Base-by-base conservation (phyloP, 768 basidiomycete genomes). In the Crassisporium funariophilum region DNA sequence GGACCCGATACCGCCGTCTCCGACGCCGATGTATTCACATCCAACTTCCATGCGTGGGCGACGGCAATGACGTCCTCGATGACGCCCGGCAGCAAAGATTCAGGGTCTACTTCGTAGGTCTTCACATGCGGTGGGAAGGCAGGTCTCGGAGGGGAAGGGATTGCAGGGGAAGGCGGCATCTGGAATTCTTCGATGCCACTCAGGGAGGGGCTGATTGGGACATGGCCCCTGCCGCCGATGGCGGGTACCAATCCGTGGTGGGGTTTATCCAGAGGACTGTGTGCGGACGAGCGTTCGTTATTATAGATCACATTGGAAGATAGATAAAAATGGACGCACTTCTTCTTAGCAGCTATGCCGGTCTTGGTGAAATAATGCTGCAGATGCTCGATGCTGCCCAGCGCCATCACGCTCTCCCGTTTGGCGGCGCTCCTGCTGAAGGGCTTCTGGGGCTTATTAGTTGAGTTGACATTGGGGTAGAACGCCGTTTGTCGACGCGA, bases 331-430 rank as follows among this genome's bases (percentile, higher is more conserved):
- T 21, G 27, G 24, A 74, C 86, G 70, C 69, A 87, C 91, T 81
- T 79, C 67, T 77, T 77, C 71, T 84, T 82, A 24, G 86, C 75
- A 19, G 76, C 77, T 44, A 93, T 77, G 2, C 91, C 91, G 0
- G 88, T 83, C 77, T 93, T 93, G 6, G 89, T 91, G 59, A 95
- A 98, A 63, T 94, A 95, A 59, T 94, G 86, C 67, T 98, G 95
- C 33, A 98, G 78, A 63, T 97, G 91, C 62, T 95, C 89, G 56
- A 98, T 98, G 62, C 91, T 93, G n/a, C 94, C 94, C 13, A 98
- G 70, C 0, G 91, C 83, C 83, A 95, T 88, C 15, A 98, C 94
- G 57, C 89, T 92, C 65, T 92, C 90, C 34, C 95, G 82, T 69
- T 94, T 95, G 4, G 91, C 91, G 0, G 95, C 95, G 50, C 88